Base-by-base conservation (phyloP, 108 stramenopile genomes). In the Fistulifera solaris region DNA sequence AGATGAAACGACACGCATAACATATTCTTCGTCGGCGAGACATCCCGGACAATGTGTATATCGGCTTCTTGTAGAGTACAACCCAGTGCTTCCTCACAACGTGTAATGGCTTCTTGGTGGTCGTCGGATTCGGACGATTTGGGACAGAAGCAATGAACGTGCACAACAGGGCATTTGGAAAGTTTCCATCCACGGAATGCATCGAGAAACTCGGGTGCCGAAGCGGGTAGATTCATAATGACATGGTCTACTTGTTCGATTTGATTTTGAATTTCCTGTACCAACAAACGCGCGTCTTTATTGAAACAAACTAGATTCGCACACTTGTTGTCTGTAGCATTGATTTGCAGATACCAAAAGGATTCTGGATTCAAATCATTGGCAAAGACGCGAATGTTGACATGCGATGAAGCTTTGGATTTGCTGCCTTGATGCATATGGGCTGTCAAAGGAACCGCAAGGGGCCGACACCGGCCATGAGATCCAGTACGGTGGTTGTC, bases 401-500 rank as follows among this genome's bases (percentile, higher is more conserved):
- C 54, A 11, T 17, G 7, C 16, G 7, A 11, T 13, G 40, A 40
- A 3, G 44, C 16, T 55, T 40, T 57, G 18, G 12, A 15, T 48
- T 43, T 51, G 58, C 48, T 63, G 18, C 13, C 14, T 66, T 45
- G 39, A 48, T 39, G 52, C 41, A 48, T 56, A 27, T 40, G 21
- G 0, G 81, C 72, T 4, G 89, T 78, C 16, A 98, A 61, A n/a
- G 98, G 98, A 10, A 99, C 53, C 16, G 95, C 90, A 66, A 99
- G 6, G 98, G 98, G 0, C 98, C 98, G 13, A 99, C 89, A 21
- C 98, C 98, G 12, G 90, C 94, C 89, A 94, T 93, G 41, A 89
- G 60, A 72, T 98, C 96, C 14, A 89, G 93, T 17, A 99, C 94
- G 1, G 72, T 45, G 55, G 11, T 23, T 18, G n/a, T 48, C 13